Percentiles rank a stretch among this genome's conserved stretches.
These are phyloP conservation scores for Sindora glabra DNA, from an alignment of 306 rosid species.

Conservation along the genomic window DNA sequence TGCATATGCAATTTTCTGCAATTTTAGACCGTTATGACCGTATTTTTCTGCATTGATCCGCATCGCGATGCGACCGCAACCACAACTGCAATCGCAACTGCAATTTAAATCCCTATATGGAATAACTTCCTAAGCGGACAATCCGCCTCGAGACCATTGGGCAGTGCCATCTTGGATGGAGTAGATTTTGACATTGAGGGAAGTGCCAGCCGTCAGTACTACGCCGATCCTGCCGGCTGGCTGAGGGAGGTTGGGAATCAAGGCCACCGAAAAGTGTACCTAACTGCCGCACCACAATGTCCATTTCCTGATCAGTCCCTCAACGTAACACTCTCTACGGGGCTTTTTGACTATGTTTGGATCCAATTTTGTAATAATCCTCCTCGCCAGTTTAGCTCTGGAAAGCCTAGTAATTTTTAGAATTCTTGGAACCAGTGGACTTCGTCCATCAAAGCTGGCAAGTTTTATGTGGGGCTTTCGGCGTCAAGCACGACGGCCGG, in stretches of 20 bases:
- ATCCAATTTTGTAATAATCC: conserved; percentile 23
- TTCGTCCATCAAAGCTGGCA: background rate
- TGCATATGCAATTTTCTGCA: too few species aligned
- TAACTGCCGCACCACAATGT: conserved; percentile 30
- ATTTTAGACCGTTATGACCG: too few species aligned
- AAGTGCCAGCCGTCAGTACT: background rate
- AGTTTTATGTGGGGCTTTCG: background rate
- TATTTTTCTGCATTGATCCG: too few species aligned
- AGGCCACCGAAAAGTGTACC: conserved; percentile 4
- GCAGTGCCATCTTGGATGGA: conserved; percentile 21
- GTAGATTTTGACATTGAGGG: conserved; percentile 30
- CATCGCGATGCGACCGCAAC: too few species aligned
- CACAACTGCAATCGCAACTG: too few species aligned
- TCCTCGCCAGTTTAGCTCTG: conserved; percentile 5
- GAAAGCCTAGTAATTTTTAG: conserved; percentile 5
- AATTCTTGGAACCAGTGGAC: conserved; percentile 25
- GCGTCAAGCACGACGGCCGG: background rate
- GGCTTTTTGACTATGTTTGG: conserved; percentile 21
- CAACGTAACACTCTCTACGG: conserved; percentile 12
- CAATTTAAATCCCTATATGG: conserved; percentile 32
- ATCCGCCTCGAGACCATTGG: conserved; percentile 24
- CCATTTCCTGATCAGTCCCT: conserved; percentile 29
- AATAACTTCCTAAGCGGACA: conserved; percentile 31
- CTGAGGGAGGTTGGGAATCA: conserved; percentile 1
- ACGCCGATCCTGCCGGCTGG: conserved; percentile 9